Percentiles rank a stretch among this genome's conserved stretches.
Evolutionary conservation across 2,329 filamentous ascomycete genomes (phyloP).

Genomic region (Stagonosporopsis chrysanthemi): DNA sequence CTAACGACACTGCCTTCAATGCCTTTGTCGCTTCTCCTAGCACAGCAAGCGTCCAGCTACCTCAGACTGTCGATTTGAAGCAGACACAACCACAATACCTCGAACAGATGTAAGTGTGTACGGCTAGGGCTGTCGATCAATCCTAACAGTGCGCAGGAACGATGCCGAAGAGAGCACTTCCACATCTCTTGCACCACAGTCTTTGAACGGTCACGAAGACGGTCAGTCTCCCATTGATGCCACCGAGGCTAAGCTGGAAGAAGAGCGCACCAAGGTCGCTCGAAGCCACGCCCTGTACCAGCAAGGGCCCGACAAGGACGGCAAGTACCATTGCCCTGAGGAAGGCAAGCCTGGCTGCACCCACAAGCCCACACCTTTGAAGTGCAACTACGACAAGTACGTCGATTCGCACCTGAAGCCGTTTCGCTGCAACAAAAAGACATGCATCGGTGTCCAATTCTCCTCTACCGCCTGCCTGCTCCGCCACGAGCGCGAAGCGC

Average conservation of each 20-base stretch:
- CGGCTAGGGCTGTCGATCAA: neutral
- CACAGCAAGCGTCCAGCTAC: conserved; percentile 37
- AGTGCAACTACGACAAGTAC: conserved; percentile 99
- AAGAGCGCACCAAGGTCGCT: conserved; percentile 50
- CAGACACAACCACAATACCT: conserved; percentile 29
- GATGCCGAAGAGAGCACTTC: conserved; percentile 40
- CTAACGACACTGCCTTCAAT: conserved; percentile 36
- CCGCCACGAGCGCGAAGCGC: conserved; percentile 92
- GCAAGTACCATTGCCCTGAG: conserved; percentile 93
- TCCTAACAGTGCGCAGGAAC: conserved; percentile 26
- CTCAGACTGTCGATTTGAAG: conserved; percentile 32
- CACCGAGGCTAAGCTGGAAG: conserved; percentile 44
- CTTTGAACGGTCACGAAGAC: conserved; percentile 42
- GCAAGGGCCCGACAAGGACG: conserved; percentile 70
- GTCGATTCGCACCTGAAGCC: conserved; percentile 96
- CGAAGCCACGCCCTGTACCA: conserved; percentile 73
- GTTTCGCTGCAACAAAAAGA: conserved; percentile 87
- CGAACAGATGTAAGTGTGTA: conserved; percentile 29
- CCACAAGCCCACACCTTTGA: conserved; percentile 93
- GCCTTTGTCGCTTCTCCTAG: conserved; percentile 45
- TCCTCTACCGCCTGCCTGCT: conserved; percentile 95
- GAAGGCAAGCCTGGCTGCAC: conserved; percentile 76
- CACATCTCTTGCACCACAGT: conserved; percentile 34
- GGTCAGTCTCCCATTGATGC: conserved; percentile 37
- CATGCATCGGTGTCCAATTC: conserved; percentile 86